Evolutionary conservation across 2,329 filamentous ascomycete species (phyloP), one percentile per base, ranked within the genome.

Genomic region (Tolypocladium pustulatum): DNA sequence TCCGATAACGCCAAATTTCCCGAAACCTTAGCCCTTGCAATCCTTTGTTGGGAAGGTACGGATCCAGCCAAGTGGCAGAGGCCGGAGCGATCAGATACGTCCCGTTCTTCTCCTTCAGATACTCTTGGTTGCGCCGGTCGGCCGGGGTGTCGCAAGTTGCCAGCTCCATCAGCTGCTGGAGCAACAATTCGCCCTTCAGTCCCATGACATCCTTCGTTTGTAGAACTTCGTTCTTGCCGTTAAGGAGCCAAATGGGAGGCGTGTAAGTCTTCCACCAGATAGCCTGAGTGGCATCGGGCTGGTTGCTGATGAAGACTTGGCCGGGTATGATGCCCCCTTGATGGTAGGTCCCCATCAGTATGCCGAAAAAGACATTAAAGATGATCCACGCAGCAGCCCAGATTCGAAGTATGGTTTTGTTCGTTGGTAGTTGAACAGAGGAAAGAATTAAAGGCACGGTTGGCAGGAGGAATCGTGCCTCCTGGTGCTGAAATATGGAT

Each of bases 231-330:
- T 89, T 91, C 71, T 88, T 89, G 57, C 87, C 86, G 63, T 91
- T 87, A 8, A 92, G 76, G 25, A 93, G 79, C 88, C 89, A 93
- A 40, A 88, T 86, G 0, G 89, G 89, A 22, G 89, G 89, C 69
- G 86, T 89, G 69, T 92, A 92, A 1, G 89, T 92, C 71, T 91
- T 92, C 89, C 89, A 93, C 89, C 89, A 93, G 56, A 89, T 78
- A 4, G 86, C 87, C 38, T 87, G 80, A 1, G 84, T 85, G 10
- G 88, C 84, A 62, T 88, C 86, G 5, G 83, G 79, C 63, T 89
- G 85, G 58, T 82, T 82, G 66, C 85, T 88, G 67, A 93, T 78
- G 68, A 90, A 90, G 0, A 88, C 83, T 66, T 93, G 89, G 8
- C 84, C 85, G 0, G 89, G 87, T 1, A 93, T 80, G 32, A 92